Evolutionary conservation across 108 stramenopile genomes (phyloP), one percentile per base, ranked within the genome.

Genomic region (Schizochytrium sp.): DNA sequence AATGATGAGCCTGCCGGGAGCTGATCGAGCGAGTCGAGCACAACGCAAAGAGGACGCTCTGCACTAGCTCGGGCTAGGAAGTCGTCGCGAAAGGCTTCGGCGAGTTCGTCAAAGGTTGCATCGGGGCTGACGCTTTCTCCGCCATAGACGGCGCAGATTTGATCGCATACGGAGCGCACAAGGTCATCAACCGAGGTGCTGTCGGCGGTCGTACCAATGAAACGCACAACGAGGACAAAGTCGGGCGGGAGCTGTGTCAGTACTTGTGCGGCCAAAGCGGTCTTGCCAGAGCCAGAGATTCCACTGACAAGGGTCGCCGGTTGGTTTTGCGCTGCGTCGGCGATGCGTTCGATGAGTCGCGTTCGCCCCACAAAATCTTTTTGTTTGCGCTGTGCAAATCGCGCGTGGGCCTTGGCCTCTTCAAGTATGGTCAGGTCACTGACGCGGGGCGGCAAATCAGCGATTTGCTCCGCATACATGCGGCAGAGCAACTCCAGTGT

Each of bases 1-100:
- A 83, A 12, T 0, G 45, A 53, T 1, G 76, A 47, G 0, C 48
- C 76, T 6, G n/a, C 18, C 19, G 76, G 51, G 51, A 83, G 76
- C 51, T 83, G 76, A 53, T 83, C 76, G 10, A 83, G 76, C 48
- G 76, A 83, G 76, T 83, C 76, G 1, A 83, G 28, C 48, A 83
- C 76, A 12, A 83, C 25, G 51, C 45, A 83, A 2, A 83, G 28
- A 8, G 76, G 76, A 6, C 51, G 19, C 12, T 83, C 25, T 1
- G 45, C 51, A 23, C 14, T 83, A 6, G 19, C 48, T 6, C 45
- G 76, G 25, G 19, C 6, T 1, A 83, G 12, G 76, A 53, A 83
- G 4, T 83, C 76, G 6, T 23, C 28, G 10, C 28, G 45, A 23
- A 83, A 83, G 45, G 51, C 45, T 12, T 47, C 76, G 51, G 25